phyloP scores from a whole-genome alignment of 1,284 basidiomycete genomes.

The Caloboletus firmus region DNA sequence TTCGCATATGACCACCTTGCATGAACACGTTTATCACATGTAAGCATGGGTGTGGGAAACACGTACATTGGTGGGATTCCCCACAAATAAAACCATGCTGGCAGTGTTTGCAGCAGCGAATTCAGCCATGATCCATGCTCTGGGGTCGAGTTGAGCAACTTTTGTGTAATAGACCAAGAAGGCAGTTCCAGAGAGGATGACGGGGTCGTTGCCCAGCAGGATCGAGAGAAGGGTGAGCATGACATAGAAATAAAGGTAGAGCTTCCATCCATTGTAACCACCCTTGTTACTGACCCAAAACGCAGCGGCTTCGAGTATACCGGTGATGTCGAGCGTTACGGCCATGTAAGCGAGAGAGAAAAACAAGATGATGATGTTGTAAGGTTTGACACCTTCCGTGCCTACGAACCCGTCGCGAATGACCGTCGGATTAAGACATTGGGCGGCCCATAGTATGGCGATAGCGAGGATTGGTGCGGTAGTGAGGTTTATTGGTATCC shows the following conservation, averaged over 20 bases:
- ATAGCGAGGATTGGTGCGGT: conserved; percentile 82
- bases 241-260: conserved; percentile 79
- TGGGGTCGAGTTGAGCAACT: conserved; percentile 55
- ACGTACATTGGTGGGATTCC: conserved; percentile 71
- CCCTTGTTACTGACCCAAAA: conserved; percentile 84
- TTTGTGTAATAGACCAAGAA: conserved; percentile 86
- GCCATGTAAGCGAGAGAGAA: conserved; percentile 93
- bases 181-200: conserved; percentile 82
- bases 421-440: conserved; percentile 65
- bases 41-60: not conserved
- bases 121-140: conserved; percentile 54
- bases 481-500: conserved; percentile 62
- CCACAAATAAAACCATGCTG: conserved; percentile 64
- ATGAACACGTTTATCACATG: not conserved
- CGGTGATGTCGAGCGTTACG: conserved; percentile 88
- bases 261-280: conserved; percentile 63
- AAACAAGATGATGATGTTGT: conserved; percentile 93
- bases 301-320: conserved; percentile 83
- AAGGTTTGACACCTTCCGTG: conserved; percentile 78
- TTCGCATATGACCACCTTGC: conserved; percentile 59
- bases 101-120: conserved; percentile 82
- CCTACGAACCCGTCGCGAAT: conserved; percentile 75
- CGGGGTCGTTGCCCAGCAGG: conserved; percentile 87
- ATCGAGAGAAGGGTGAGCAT: conserved; percentile 81
- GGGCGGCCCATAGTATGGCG: conserved; percentile 72